Base-by-base conservation (phyloP, 306 rosid genomes). In the Begonia fuchsioides region DNA sequence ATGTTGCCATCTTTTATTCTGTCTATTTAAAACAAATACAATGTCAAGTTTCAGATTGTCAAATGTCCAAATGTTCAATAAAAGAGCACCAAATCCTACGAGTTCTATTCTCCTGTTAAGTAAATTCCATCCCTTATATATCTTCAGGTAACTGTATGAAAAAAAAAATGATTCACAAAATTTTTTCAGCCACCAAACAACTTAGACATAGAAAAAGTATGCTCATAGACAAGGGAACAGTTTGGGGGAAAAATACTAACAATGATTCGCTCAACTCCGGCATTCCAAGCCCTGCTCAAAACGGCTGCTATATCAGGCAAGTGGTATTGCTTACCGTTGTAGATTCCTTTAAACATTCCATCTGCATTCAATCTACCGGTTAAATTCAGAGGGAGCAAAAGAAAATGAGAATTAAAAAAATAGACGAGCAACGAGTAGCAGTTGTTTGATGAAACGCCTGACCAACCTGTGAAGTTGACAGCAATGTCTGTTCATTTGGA, bases 341-440 rank as follows among this genome's bases (percentile, higher is more conserved):
- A 90, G 54, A 90, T 65, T 61, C 94, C 97, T 66, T 69, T 79
- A 50, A 84, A 90, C 97, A 84, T 84, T 13, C 95, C 94, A 81
- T 90, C 97, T 90, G 92, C 54, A 1, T 19, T 46, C 9, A 57
- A 10, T 14, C 15, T 20, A 45, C 13, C 13, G 49, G 45, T 32
- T 16, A 38, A 46, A 5, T 56, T 19, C 44, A 45, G 14, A 38
- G 7, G 2, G 55, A 10, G 12, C 48, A 38, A 52, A 10, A 52
- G 44, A 38, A 17, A 48, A 4, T 10, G 44, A 19, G 11, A 8
- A 2, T 39, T 10, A 11, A 15, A 52, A 43, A 55, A 61, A 16
- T 17, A 18, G 11, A 32, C 15, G 52, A 14, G 43, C 15, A 53
- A 52, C 4, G 13, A 38, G 17, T 9, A 57, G 17, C n/a, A 63